A percentile compares a stretch with the other conserved stretches of the same genome.
phyloP scores from a whole-genome alignment of 2,329 filamentous ascomycete genomes.

The Scopulariopsis brevicaulis region DNA sequence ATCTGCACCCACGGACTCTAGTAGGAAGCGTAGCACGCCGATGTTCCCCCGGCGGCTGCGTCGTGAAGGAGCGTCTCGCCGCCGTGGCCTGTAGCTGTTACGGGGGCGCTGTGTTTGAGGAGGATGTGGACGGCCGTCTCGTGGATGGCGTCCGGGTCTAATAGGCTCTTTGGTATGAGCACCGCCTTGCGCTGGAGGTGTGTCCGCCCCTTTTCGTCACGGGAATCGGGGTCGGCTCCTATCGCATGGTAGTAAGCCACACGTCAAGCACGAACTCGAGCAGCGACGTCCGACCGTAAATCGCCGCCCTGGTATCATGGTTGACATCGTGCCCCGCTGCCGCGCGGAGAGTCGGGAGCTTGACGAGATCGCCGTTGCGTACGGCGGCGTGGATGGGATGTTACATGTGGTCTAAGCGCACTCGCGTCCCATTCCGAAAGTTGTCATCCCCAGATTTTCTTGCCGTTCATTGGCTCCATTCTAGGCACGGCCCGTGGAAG shows the following conservation, averaged over 20 bases:
- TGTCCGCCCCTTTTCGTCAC: not conserved
- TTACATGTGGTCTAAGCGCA: no score
- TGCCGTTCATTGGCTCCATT: no score
- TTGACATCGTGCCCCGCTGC: not conserved
- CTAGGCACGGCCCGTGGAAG: no score
- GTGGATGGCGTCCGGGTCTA: not conserved
- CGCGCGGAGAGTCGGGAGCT: not conserved
- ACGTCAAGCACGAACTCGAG: not conserved
- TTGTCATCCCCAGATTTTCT: no score
- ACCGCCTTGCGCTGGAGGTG: not conserved
- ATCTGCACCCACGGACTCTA: not conserved
- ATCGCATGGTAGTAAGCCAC: not conserved
- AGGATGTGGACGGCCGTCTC: constrained; percentile 10
- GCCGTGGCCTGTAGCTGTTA: constrained; percentile 8
- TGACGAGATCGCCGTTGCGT: not conserved
- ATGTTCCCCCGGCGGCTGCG: constrained; percentile 13
- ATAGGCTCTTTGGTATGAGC: not conserved
- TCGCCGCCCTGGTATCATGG: not conserved
- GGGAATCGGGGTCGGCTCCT: not conserved
- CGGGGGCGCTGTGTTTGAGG: constrained; percentile 11
- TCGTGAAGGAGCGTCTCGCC: constrained; percentile 17
- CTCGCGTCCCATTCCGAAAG: no score
- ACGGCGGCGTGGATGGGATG: not conserved
- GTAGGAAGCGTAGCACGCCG: constrained; percentile 8
- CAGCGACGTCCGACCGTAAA: not conserved